A percentile compares a stretch with the other conserved stretches of the same genome.
phyloP scores from a whole-genome alignment of 345 rosid genomes.

The Mallotus nudiflorus region DNA sequence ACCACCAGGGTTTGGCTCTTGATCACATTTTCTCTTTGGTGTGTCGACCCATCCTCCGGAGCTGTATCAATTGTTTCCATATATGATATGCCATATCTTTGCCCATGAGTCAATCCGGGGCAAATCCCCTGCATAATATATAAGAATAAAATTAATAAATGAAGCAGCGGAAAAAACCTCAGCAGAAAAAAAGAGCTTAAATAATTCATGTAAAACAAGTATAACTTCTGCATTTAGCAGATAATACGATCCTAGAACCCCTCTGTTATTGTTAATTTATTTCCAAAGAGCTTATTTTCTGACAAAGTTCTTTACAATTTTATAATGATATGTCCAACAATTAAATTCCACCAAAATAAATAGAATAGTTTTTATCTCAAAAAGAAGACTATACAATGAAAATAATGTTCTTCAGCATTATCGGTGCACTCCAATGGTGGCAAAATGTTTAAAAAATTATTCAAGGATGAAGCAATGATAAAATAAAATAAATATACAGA shows the following conservation, averaged over 20 bases:
- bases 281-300: not conserved
- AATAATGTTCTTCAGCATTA: not conserved
- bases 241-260: not conserved
- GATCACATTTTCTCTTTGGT: slow-evolving; percentile 16
- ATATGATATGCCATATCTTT: slow-evolving; percentile 73
- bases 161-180: not conserved
- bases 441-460: not conserved
- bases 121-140: slow-evolving; percentile 67
- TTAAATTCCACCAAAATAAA: slow-evolving; percentile 1
- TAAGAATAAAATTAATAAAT: too few relatives aligned
- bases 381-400: not conserved
- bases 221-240: not conserved
- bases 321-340: not conserved
- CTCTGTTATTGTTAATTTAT: not conserved
- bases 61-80: slow-evolving; percentile 29
- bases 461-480: not conserved
- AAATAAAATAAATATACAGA: not conserved
- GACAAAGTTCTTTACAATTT: not conserved
- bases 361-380: not conserved
- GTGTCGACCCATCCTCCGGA: slow-evolving; percentile 12
- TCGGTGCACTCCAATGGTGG: not conserved
- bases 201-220: not conserved
- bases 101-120: slow-evolving; percentile 78
- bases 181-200: not conserved
- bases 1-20: slow-evolving; percentile 8